Conservation (phyloP, 2,329 filamentous ascomycete genomes). For the Xylariomycetidae sp. region DNA sequence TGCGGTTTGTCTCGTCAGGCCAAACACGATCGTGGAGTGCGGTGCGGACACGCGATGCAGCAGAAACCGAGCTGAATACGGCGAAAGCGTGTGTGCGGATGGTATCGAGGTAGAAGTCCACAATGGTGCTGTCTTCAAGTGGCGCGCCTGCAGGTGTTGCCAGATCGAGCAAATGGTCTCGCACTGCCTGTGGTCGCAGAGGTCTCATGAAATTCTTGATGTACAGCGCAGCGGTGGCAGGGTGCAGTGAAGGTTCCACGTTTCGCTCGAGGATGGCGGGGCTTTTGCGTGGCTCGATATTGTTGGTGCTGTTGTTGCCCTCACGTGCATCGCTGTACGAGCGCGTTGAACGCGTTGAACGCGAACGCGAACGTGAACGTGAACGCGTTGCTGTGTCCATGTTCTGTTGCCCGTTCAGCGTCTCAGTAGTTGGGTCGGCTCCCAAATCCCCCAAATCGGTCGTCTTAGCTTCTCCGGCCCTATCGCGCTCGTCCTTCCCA, state of each 20-base stretch:
- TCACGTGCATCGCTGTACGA: no score
- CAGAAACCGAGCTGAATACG: conserved; percentile 59
- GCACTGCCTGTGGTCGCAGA: conserved; percentile 61
- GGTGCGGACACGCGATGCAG: conserved; percentile 70
- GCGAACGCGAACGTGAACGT: no score
- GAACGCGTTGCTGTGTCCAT: no score
- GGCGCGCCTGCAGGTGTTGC: conserved; percentile 52
- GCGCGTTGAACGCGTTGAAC: no score
- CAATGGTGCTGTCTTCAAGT: conserved; percentile 50
- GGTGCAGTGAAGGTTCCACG: conserved; percentile 57
- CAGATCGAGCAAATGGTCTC: conserved; percentile 62
- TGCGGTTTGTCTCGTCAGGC: conserved; percentile 81
- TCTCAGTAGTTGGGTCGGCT: not conserved
- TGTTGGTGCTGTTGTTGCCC: no score
- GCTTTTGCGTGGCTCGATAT: conserved; percentile 11
- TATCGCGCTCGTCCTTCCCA: conserved; percentile 3
- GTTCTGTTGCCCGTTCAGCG: no score
- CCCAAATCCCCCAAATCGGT: not conserved
- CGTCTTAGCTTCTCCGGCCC: conserved; percentile 2
- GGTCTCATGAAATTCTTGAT: conserved; percentile 89
- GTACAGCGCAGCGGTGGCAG: conserved; percentile 73
- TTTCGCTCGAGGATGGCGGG: conserved; percentile 23
- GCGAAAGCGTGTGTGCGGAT: conserved; percentile 87
- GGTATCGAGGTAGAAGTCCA: conserved; percentile 71
- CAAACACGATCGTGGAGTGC: conserved; percentile 73